Evolutionary conservation across 495 filamentous ascomycete species (phyloP), one percentile per base, ranked within the genome.

Genomic region (Annulohypoxylon moriforme): DNA sequence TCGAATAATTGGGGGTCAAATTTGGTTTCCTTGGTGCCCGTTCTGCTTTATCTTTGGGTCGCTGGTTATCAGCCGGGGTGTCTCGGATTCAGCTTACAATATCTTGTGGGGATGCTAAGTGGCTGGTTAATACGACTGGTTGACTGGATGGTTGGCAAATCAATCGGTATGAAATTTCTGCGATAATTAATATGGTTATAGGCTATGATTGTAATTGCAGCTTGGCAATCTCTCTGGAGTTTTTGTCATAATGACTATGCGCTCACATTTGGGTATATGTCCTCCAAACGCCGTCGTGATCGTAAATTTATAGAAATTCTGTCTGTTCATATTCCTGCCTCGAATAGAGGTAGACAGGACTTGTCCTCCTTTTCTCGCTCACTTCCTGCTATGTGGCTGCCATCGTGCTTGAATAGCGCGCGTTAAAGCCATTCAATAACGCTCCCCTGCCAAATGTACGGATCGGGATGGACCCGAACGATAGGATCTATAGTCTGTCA

Each of bases 381-480:
- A 31, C 11, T n/a, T 29, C 9, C 13, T 13, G 6, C 20, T 38
- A 52, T 13, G 31, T 24, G 27, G 5, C 22, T 24, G 7, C 42
- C 29, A 8, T 64, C 2, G 10, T 11, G 24, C 1, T 13, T 5
- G 4, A 27, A 36, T 20, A 22, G 9, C 6, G 11, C 10, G 49
- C 5, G n/a, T 46, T 42, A 73, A 33, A 73, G 61, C 66, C 66
- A 73, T 42, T 69, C 71, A 16, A 73, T 62, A 25, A 73, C 40
- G 16, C 62, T 69, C 5, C 71, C 71, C 27, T 73, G 71, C 71
- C 71, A 73, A 31, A 73, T 73, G 31, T 77, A 60, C 22, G 73
- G 70, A 29, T 77, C 75, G 14, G 75, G 75, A 40, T 77, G 73
- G 8, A 69, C 53, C 29, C 75, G 73, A 58, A 77, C 62, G 14